Evolutionary conservation across 306 rosid species (phyloP), one percentile per base, ranked within the genome.

Genomic region (Pyrus betulifolia): DNA sequence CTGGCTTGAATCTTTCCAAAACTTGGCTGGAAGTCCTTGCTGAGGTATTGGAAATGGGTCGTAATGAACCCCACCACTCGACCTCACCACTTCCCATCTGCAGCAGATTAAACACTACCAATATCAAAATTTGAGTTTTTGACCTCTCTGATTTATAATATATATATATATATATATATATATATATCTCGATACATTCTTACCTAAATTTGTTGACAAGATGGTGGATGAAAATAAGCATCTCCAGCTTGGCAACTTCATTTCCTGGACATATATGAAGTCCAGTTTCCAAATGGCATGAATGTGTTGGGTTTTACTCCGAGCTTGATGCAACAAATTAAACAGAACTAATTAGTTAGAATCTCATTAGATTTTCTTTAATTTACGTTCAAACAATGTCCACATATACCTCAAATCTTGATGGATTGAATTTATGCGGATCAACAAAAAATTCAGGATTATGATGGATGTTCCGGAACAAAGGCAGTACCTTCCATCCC

Each of bases 221-320:
- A 51, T 80, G 83, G 75, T 80, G 70, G 60, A 80, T 75, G 10
- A 80, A 60, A 60, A 80, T 74, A 7, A 80, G 71, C 25, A 46
- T 68, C 51, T 74, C 64, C 18, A 74, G 70, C 83, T 74, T 80
- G 57, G 83, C 79, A 68, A 80, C 62, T 67, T 74, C 83, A 68
- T 68, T 80, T 44, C 83, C 79, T 3, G 83, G 83, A 60, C 83
- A 80, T 2, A 79, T 52, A 60, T 80, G 83, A 27, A 68, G 57
- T 74, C 83, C 83, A 30, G n/a, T 68, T 74, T 10, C 83, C 83
- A 74, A 80, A 80, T 59, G 79, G 79, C 75, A 80, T 14, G 63
- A 55, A 74, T 11, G 79, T 68, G 38, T 74, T 74, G 64, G 69
- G 75, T 31, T 60, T 80, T 58, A 52, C 17, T 28, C 75, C 69